Evolutionary conservation across 2,329 filamentous ascomycete species (phyloP), one percentile per base, ranked within the genome.

Genomic region (Colletotrichum tofieldiae): DNA sequence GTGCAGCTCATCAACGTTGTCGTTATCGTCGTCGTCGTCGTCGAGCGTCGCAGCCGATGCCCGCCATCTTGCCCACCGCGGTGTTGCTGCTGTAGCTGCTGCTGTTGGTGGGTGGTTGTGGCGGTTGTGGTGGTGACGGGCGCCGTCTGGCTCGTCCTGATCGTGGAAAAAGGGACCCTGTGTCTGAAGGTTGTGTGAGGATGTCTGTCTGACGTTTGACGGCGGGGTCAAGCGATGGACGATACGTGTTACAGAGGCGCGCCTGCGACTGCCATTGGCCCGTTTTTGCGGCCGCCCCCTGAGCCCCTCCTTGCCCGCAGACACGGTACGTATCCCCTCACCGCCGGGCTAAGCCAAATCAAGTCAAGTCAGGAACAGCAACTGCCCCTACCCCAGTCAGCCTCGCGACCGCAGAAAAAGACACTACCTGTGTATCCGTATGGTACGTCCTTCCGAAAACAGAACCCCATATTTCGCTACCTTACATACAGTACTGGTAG

Each of bases 221-320:
- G 79, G 79, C 71, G 75, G 79, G 77, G 78, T 81, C 80, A 79
- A 80, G 78, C 79, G 77, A 80, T 79, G 77, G 77, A 76, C 82
- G 81, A 79, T 77, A 78, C 75, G 77, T 80, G 82, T 82, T 83
- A 82, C 81, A 82, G 79, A 80, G 76, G 75, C 75, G 78, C 78
- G 79, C 79, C 79, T 79, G 79, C 75, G 74, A 66, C 75, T 68
- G 60, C 61, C 67, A 82, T 82, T 81, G 81, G 78, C 59, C 67
- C 60, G 67, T 72, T 70, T 65, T 59, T 14, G 41, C 49, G 61
- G 26, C 51, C 55, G 32, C 49, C 73, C 72, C 72, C 68, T 72
- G 72, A 62, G 43, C 29, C n/a, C 32, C 49, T 52, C 58, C 52
- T 52, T 59, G 59, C 52, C 16, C 43, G 29, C 29, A n/a, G 20